phyloP scores from a whole-genome alignment of 2,329 filamentous ascomycete genomes.

The Botrytis elliptica region DNA sequence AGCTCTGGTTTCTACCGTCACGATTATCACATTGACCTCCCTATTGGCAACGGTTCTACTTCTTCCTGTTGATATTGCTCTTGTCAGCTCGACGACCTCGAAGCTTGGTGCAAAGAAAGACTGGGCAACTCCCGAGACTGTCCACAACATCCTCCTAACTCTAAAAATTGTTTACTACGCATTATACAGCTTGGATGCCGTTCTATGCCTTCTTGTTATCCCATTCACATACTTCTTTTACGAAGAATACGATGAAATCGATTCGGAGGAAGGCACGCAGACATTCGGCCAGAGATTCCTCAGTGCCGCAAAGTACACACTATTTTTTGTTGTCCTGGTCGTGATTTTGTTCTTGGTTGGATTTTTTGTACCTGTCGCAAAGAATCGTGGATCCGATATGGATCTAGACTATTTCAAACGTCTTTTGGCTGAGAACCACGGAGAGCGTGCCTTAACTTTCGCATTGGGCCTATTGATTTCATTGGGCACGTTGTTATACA shows the following conservation, averaged over 20 bases:
- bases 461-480: constrained; percentile 84
- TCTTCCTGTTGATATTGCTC: constrained; percentile 90
- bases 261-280: constrained; percentile 74
- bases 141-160: constrained; percentile 75
- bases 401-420: constrained; percentile 92
- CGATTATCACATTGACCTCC: constrained; percentile 81
- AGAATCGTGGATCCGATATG: constrained; percentile 63
- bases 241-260: constrained; percentile 93
- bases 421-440: constrained; percentile 80
- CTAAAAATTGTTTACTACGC: constrained; percentile 89
- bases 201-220: constrained; percentile 84
- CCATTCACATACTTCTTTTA: constrained; percentile 99
- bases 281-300: constrained; percentile 69
- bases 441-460: constrained; percentile 90
- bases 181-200: constrained; percentile 85
- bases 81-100: constrained; percentile 84
- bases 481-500: constrained; percentile 80
- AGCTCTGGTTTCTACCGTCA: constrained; percentile 75
- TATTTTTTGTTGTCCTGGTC: constrained; percentile 77
- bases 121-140: constrained; percentile 83
- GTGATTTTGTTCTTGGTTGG: constrained; percentile 85
- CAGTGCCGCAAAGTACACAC: constrained; percentile 87
- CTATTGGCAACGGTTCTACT: constrained; percentile 90
- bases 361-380: constrained; percentile 86
- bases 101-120: constrained; percentile 82